Base-by-base conservation (phyloP, 345 rosid genomes). In the Hibiscus mutabilis region DNA sequence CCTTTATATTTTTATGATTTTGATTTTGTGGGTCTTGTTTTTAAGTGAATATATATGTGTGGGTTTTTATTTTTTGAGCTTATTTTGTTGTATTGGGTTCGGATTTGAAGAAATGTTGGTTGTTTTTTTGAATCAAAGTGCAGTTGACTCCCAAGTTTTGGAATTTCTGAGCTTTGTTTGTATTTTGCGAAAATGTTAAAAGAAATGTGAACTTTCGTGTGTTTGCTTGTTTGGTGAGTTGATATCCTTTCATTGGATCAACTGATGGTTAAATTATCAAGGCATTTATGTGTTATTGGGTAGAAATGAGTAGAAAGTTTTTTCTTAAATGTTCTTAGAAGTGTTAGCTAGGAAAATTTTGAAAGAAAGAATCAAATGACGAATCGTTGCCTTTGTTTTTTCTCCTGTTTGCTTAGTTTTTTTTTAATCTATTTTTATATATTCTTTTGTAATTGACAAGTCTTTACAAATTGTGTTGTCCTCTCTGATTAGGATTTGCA, bases 401-500 rank as follows among this genome's bases (percentile, higher is more conserved):
- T 24, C 22, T 19, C 11, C 0, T 35, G 25, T 37, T 49, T 19
- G 31, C 11, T 58, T 49, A 8, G 13, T n/a, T n/a, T 6, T 31
- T 24, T 31, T 24, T 73, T 16, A 8, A 24, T 15, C 3, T 6
- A 25, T 60, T 56, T 24, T 52, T 35, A 49, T 60, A 6, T 22
- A 15, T 65, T 25, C 27, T 58, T 18, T 6, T 62, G 19, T 1
- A 25, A 18, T 58, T 69, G 25, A 35, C 19, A 8, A 13, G 19
- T 58, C 21, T 13, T 61, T 66, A 29, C 33, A 66, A 37, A 24
- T 11, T 40, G 9, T 65, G 66, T 46, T 60, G 29, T 35, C 6
- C 6, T 71, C 24, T 55, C 65, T n/a, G 62, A 0, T 21, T 55
- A 72, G 73, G 78, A 55, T 69, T 78, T 72, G 84, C 79, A 81